Evolutionary conservation across 169 alveolate species (phyloP).

Genomic region (Cardiosporidium cionae): DNA sequence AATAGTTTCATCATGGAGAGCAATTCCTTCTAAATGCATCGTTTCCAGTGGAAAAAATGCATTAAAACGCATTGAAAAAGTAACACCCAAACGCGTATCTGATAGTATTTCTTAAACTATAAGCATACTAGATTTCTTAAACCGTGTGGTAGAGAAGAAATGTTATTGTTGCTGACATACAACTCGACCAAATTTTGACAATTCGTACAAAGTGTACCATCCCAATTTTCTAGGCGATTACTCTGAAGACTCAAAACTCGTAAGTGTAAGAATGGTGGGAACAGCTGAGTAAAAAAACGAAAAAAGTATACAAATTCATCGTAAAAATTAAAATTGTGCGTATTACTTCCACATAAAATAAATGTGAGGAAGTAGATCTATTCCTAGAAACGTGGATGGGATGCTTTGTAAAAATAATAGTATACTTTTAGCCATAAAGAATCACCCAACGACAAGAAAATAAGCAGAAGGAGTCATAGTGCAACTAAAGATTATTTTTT

Average conservation of each 20-base stretch:
- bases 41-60: too few relatives aligned
- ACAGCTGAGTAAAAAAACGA: background rate
- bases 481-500: background rate
- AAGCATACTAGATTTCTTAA: too few relatives aligned
- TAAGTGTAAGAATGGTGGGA: slow-evolving; percentile 39
- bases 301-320: background rate
- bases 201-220: slow-evolving; percentile 8
- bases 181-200: slow-evolving; percentile 38
- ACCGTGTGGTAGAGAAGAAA: too few relatives aligned
- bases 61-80: too few relatives aligned
- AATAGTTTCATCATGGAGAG: too few relatives aligned
- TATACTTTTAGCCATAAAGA: background rate
- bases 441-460: background rate
- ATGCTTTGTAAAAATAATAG: background rate
- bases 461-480: background rate
- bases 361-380: background rate
- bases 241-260: slow-evolving; percentile 42
- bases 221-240: slow-evolving; percentile 48
- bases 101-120: too few relatives aligned
- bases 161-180: slow-evolving; percentile 40
- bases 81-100: too few relatives aligned
- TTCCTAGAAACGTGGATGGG: background rate
- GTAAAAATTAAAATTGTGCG: background rate
- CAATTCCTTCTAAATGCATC: too few relatives aligned
- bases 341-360: background rate